Base-by-base conservation (phyloP, 805 yeast species). In the Teunomyces funiuensis region DNA sequence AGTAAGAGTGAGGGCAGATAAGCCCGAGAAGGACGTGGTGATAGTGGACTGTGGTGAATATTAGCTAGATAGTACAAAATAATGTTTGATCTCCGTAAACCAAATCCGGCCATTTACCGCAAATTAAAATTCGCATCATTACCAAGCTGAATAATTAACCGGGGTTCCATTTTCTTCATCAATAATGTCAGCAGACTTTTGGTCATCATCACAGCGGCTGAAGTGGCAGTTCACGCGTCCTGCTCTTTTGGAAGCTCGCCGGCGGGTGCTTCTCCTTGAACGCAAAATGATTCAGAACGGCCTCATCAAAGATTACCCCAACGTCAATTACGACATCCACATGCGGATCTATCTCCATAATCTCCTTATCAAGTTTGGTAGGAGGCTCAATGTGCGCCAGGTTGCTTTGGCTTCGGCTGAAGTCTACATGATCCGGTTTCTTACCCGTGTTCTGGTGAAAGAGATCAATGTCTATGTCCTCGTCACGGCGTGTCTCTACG, bases 331-430 rank as follows among this genome's bases (percentile, higher is more conserved):
- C 52, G 88, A 83, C 54, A 73, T 69, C 42, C 79, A 81, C 58
- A 69, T 85, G 75, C 65, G 93, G 40, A 87, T 91, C 16, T 91
- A 80, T 59, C 70, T 93, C 40, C 96, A 89, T 59, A 80, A 81
- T 40, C 50, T 87, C 45, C 73, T 88, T 25, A 80, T 83, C 53
- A 81, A 83, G 52, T 67, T 91, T 8, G 97, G 97, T 0, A 72
- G 95, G 49, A 71, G 91, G 30, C 67, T 93, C 41, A 80, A 79
- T 43, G 72, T 88, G 13, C 67, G 98, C 31, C 97, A 91, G 58
- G 72, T 88, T 20, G 91, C 93, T 0, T 60, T 91, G 14, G 85
- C 96, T 1, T 86, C 97, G 0, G 95, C 97, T 0, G 96, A 90
- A 53, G 79, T 89, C 1, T 93, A 88, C 53, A 58, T 89, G 15